Conservation (phyloP, 2,329 filamentous ascomycete species). For the Lomentospora prolificans region DNA sequence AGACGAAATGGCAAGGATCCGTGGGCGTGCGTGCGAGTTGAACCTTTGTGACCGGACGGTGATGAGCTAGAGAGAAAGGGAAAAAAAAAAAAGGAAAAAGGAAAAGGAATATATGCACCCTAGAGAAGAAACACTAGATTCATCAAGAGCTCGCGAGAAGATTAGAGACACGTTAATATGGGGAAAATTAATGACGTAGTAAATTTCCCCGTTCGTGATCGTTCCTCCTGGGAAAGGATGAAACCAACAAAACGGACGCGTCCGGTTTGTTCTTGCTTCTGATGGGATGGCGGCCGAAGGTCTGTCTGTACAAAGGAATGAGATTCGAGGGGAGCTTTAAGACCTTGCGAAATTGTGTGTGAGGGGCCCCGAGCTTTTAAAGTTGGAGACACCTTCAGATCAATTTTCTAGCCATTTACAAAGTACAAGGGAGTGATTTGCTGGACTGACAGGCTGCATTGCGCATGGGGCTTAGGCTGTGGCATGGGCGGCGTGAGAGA, state of each 20-base stretch:
- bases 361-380: not conserved
- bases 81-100: not conserved
- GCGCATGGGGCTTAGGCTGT: too few relatives aligned
- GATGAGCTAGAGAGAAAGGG: too few relatives aligned
- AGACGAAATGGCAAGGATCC: not conserved
- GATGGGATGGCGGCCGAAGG: not conserved
- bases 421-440: not conserved
- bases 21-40: not conserved
- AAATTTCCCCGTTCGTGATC: not conserved
- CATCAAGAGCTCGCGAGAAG: not conserved
- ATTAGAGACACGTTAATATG: not conserved
- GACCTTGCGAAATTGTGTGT: not conserved
- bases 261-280: not conserved
- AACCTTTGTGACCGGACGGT: too few relatives aligned
- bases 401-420: not conserved
- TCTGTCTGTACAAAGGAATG: not conserved
- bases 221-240: not conserved
- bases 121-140: not conserved
- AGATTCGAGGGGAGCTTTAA: not conserved
- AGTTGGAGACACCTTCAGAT: slow-evolving; percentile 2
- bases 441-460: not conserved
- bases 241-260: not conserved
- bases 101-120: not conserved
- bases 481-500: too few relatives aligned
- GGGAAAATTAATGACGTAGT: not conserved